These are phyloP conservation scores for Huntiella bhutanensis DNA, from an alignment of 2,329 filamentous ascomycete species.

Conservation along the genomic window DNA sequence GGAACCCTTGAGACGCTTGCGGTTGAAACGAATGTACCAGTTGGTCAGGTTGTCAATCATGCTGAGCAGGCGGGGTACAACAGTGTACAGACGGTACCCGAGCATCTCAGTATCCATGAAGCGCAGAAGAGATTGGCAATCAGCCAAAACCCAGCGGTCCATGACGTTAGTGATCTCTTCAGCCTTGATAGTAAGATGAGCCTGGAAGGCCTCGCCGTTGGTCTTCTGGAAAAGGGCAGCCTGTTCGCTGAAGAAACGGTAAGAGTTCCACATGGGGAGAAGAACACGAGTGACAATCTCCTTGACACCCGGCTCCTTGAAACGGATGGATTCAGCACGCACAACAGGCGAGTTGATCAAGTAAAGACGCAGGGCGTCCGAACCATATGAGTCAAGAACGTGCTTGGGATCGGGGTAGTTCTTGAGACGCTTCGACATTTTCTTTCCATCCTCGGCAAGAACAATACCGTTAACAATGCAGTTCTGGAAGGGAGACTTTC, in stretches of 20 bases:
- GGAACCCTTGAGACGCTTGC: slow-evolving; percentile 67
- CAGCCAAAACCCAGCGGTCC: slow-evolving; percentile 89
- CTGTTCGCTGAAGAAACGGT: slow-evolving; percentile 16
- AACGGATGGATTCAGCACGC: slow-evolving; percentile 15
- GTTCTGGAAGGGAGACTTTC: slow-evolving; percentile 16
- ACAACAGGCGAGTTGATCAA: slow-evolving; percentile 17
- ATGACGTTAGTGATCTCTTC: slow-evolving; percentile 38
- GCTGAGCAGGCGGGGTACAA: slow-evolving; percentile 56
- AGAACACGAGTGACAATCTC: slow-evolving; percentile 15
- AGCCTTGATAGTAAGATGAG: slow-evolving; percentile 11
- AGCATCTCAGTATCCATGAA: slow-evolving; percentile 90
- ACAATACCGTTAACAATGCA: slow-evolving; percentile 16
- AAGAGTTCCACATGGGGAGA: slow-evolving; percentile 17
- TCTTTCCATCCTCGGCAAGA: slow-evolving; percentile 16
- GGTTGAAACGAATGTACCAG: slow-evolving; percentile 85
- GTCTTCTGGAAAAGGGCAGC: slow-evolving; percentile 14
- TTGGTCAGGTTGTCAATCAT: slow-evolving; percentile 78
- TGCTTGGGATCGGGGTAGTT: slow-evolving; percentile 15
- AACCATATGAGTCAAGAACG: slow-evolving; percentile 15
- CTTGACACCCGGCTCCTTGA: slow-evolving; percentile 16
- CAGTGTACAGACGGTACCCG: slow-evolving; percentile 59
- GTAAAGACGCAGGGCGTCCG: slow-evolving; percentile 16
- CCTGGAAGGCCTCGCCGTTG: slow-evolving; percentile 13
- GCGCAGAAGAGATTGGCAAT: slow-evolving; percentile 73
- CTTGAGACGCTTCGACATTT: slow-evolving; percentile 17